phyloP scores from a whole-genome alignment of 2,329 filamentous ascomycete genomes.

The Claviceps spartinae region DNA sequence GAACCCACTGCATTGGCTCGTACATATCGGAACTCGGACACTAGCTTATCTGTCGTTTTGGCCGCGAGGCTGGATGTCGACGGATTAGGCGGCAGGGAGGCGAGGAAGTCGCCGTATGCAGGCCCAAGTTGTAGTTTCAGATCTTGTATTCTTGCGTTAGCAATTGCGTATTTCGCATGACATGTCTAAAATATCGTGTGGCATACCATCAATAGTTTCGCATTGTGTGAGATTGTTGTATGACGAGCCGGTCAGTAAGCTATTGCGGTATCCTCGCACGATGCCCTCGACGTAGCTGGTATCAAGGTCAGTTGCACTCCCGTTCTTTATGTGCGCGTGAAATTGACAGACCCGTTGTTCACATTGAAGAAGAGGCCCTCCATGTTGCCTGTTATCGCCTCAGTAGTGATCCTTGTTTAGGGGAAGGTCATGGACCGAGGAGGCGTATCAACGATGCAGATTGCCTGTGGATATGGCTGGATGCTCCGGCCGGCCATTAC shows the following conservation, averaged over 20 bases:
- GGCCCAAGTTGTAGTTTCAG: slow-evolving; percentile 95
- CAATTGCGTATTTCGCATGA: background rate
- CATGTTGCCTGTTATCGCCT: slow-evolving; percentile 35
- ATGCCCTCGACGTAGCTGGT: slow-evolving; percentile 90
- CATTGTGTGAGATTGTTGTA: slow-evolving; percentile 96
- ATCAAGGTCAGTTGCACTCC: slow-evolving; percentile 14
- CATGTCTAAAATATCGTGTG: background rate
- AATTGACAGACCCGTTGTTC: slow-evolving; percentile 61
- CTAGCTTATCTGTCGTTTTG: slow-evolving; percentile 95
- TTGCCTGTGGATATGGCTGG: background rate
- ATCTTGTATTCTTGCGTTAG: slow-evolving; percentile 40
- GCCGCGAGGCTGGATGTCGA: slow-evolving; percentile 89
- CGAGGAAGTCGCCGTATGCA: slow-evolving; percentile 93
- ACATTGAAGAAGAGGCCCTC: slow-evolving; percentile 92
- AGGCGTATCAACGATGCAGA: background rate
- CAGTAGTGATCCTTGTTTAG: background rate
- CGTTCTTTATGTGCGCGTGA: slow-evolving; percentile 3
- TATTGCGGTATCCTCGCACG: slow-evolving; percentile 91
- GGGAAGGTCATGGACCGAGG: background rate
- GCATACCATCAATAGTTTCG: slow-evolving; percentile 82
- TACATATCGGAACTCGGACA: slow-evolving; percentile 92
- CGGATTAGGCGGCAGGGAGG: slow-evolving; percentile 84
- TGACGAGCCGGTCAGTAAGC: slow-evolving; percentile 76
- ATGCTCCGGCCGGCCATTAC: background rate
- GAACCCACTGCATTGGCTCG: slow-evolving; percentile 87